These are phyloP conservation scores for Calocybe indica DNA, from an alignment of 768 basidiomycete species.

Conservation along the genomic window DNA sequence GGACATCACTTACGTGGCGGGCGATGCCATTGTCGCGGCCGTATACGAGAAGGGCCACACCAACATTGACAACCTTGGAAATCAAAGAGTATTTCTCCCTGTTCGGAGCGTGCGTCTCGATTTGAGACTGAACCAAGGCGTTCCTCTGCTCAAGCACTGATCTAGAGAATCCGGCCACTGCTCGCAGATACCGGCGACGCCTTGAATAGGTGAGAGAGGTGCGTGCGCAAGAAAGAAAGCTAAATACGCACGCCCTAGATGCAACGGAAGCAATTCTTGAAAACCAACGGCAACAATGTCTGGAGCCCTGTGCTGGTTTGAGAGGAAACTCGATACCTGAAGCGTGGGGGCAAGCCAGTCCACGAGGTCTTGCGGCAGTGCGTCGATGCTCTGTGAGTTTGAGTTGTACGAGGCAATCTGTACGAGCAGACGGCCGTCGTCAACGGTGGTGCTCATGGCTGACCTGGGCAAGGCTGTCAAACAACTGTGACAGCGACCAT, in stretches of 20 bases:
- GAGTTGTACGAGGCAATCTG: conserved; percentile 91
- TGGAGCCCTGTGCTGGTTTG: conserved; percentile 58
- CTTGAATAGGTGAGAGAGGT: neutral
- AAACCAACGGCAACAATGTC: conserved; percentile 90
- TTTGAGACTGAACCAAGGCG: conserved; percentile 66
- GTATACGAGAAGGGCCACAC: conserved; percentile 85
- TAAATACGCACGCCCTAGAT: conserved; percentile 69
- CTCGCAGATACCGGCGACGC: too few relatives aligned
- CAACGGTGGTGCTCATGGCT: neutral
- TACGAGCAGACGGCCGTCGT: conserved; percentile 44
- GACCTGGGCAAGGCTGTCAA: too few relatives aligned
- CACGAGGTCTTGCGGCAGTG: conserved; percentile 79
- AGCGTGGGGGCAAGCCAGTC: conserved; percentile 88
- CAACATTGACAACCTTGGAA: conserved; percentile 77
- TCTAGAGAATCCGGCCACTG: conserved; percentile 76
- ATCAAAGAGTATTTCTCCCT: conserved; percentile 75
- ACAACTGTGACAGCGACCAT: too few relatives aligned
- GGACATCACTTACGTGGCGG: conserved; percentile 53
- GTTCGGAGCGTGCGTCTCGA: conserved; percentile 65
- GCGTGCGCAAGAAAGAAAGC: conserved; percentile 4
- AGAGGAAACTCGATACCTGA: conserved; percentile 67
- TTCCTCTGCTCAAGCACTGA: conserved; percentile 64
- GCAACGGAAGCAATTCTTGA: conserved; percentile 88
- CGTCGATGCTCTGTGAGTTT: conserved; percentile 72
- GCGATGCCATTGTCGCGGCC: conserved; percentile 66